Evolutionary conservation across 768 basidiomycete genomes (phyloP), one percentile per base, ranked within the genome.

Genomic region (Candolleomyces efflorescens): DNA sequence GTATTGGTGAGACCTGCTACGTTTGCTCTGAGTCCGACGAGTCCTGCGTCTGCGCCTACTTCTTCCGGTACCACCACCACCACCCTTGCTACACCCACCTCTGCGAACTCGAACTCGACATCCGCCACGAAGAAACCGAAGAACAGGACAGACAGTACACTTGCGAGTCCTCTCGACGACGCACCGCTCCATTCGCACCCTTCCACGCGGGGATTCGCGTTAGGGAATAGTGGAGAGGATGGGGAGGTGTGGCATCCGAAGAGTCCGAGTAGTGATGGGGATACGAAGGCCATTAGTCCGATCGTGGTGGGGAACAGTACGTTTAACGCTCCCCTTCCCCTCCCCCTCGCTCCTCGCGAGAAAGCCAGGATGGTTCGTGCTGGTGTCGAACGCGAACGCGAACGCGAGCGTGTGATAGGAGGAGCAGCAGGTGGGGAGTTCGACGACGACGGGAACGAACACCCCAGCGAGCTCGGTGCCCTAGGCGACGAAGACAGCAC

Each of bases 221-320:
- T 20, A 20, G n/a, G 3, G 49, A 20, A 15, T 24, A 10, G 7
- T 26, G 32, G 49, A 5, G 24, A 23, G 2, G 49, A 9, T 1
- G 49, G 32, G 54, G 38, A 55, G 54, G 20, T 44, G 32, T 32
- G 32, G 32, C 32, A 32, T 5, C 32, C 32, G 2, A 32, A 32
- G 32, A 18, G 32, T 52, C 23, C n/a, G 23, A 36, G 32, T 10
- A 38, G 53, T 22, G 39, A n/a, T 12, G 36, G 22, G 38, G 53
- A 43, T 3, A 46, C 38, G 32, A 18, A 43, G 17, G 45, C 55
- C 13, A 37, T 57, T 24, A 50, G 47, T 17, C 56, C 56, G 15
- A 57, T 57, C 26, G 56, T 57, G 5, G 48, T 57, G 11, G 48
- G 48, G 3, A 38, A 39, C 17, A 57, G 48, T 20, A 57, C 56